Percentiles rank a stretch among this genome's conserved stretches.
Conservation (phyloP, 2,329 filamentous ascomycete genomes). For the Fusarium sp. region DNA sequence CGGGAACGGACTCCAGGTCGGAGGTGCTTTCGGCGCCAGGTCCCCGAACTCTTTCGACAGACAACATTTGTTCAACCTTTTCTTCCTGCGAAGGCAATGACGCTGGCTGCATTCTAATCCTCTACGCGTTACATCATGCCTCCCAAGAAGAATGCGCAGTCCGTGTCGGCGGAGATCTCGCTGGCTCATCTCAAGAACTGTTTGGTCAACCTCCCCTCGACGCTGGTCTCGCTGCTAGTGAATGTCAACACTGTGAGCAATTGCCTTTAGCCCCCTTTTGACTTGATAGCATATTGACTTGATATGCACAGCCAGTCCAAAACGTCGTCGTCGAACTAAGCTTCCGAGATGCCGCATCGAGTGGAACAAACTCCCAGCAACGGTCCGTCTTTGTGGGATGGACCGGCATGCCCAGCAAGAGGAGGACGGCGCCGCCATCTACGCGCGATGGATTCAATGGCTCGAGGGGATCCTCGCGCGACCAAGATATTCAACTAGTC, state of each 20-base stretch:
- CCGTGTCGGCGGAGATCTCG: constrained; percentile 83
- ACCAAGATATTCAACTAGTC: constrained; percentile 81
- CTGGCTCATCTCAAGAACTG: constrained; percentile 93
- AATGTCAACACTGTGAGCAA: constrained; percentile 86
- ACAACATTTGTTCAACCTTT: constrained; percentile 17
- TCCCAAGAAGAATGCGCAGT: constrained; percentile 66
- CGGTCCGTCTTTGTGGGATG: constrained; percentile 90
- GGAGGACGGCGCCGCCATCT: constrained; percentile 78
- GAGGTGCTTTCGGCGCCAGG: constrained; percentile 33
- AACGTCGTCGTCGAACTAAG: constrained; percentile 96
- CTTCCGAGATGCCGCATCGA: constrained; percentile 68
- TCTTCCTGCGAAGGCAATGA: constrained; percentile 5
- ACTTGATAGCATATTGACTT: constrained; percentile 16
- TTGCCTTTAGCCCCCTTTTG: background rate
- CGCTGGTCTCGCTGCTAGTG: constrained; percentile 84
- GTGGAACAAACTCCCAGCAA: constrained; percentile 61
- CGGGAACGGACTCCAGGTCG: constrained; percentile 33
- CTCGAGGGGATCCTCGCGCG: constrained; percentile 68
- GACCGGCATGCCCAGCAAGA: constrained; percentile 98
- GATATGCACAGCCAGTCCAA: constrained; percentile 76
- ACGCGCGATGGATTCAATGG: constrained; percentile 78
- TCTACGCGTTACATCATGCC: constrained; percentile 52
- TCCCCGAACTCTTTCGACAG: constrained; percentile 12
- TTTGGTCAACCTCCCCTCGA: constrained; percentile 89
- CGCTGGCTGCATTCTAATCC: constrained; percentile 9